Percentiles rank a stretch among this genome's conserved stretches.
phyloP scores from a whole-genome alignment of 495 filamentous ascomycete species.

The Penicillium herquei region DNA sequence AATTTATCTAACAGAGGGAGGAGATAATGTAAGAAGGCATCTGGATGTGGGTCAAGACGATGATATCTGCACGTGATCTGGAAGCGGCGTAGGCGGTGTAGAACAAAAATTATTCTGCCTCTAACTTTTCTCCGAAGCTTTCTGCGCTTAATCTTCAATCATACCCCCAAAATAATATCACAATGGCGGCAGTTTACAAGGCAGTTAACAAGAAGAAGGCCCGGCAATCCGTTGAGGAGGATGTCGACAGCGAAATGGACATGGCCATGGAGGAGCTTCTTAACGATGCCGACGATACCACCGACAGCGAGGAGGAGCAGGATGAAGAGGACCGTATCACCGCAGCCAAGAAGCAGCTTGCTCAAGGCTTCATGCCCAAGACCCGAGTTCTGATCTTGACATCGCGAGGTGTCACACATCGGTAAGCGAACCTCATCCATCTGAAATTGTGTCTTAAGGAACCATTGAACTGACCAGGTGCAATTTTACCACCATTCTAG shows the following conservation, averaged over 20 bases:
- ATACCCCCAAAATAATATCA: constrained; percentile 20
- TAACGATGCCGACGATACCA: constrained; percentile 42
- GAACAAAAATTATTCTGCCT: constrained; percentile 45
- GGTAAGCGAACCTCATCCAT: constrained; percentile 48
- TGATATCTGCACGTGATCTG: constrained; percentile 25
- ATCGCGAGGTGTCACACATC: constrained; percentile 84
- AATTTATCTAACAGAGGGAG: too few species aligned
- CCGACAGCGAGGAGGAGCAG: constrained; percentile 49
- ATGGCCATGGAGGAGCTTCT: constrained; percentile 43
- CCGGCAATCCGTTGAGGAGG: constrained; percentile 34
- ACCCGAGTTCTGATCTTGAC: constrained; percentile 85
- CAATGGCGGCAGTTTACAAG: constrained; percentile 95
- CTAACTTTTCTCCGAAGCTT: constrained; percentile 31
- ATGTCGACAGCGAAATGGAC: constrained; percentile 29
- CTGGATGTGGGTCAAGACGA: not conserved
- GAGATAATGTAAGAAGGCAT: too few species aligned
- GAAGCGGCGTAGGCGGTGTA: constrained; percentile 28
- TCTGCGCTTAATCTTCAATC: constrained; percentile 13
- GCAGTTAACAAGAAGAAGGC: constrained; percentile 68
- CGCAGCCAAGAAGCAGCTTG: constrained; percentile 40
- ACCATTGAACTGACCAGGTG: constrained; percentile 8
- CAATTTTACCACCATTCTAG: constrained; percentile 38
- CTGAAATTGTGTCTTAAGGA: not conserved
- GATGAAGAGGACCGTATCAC: constrained; percentile 30
- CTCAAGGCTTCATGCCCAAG: constrained; percentile 46